phyloP scores from a whole-genome alignment of 441 rosid species.

The Cnidoscolus chayamansa region DNA sequence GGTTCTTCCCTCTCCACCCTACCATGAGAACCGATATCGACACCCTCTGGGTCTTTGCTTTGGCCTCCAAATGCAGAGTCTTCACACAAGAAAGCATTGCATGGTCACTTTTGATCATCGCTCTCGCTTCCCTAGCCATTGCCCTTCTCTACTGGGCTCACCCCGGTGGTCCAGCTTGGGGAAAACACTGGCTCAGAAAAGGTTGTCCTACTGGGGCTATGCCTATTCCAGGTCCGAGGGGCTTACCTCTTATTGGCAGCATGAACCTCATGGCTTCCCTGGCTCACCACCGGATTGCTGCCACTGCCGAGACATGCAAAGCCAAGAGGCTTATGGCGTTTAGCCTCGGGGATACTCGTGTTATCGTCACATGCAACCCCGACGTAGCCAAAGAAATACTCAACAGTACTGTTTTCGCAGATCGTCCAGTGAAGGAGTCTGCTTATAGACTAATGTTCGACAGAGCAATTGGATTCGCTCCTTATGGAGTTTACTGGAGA shows the following conservation, averaged over 20 bases:
- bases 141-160: conserved; percentile 53
- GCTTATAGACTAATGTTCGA: conserved; percentile 79
- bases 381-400: conserved; percentile 78
- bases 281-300: conserved; percentile 66
- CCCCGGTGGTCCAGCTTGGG: conserved; percentile 99
- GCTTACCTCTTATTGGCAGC: conserved; percentile 67
- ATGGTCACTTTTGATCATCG: conserved; percentile 37
- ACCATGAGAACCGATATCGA: conserved; percentile 50
- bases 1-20: neutral
- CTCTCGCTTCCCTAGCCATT: conserved; percentile 41
- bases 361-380: conserved; percentile 65
- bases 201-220: conserved; percentile 14
- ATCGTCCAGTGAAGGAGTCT: conserved; percentile 80
- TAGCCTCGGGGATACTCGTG: conserved; percentile 69
- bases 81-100: conserved; percentile 40
- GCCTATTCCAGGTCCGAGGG: conserved; percentile 72
- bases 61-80: conserved; percentile 53
- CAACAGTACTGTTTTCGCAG: conserved; percentile 63
- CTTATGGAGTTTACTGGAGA: conserved; percentile 76
- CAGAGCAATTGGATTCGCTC: conserved; percentile 88
- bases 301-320: conserved; percentile 35
- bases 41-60: conserved; percentile 55
- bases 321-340: conserved; percentile 80
- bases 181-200: conserved; percentile 36
- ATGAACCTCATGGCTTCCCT: conserved; percentile 62